Conservation (phyloP, 116 monocot genomes). For the Papilionanthe hybrid region DNA sequence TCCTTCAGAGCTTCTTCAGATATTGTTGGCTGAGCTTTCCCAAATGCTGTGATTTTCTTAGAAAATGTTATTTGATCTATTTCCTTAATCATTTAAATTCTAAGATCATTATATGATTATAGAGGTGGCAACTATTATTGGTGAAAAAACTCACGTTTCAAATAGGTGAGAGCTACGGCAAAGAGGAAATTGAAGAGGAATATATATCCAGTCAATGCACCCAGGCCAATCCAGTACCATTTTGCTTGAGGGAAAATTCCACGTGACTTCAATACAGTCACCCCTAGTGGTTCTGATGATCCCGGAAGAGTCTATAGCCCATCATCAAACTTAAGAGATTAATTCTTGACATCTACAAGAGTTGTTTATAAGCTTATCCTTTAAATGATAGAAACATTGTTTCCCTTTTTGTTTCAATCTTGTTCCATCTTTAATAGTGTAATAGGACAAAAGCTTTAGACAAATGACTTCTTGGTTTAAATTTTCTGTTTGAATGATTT, state of each 20-base stretch:
- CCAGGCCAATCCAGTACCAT: constrained; percentile 66
- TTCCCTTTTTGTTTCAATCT: too few species aligned
- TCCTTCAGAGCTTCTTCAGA: constrained; percentile 44
- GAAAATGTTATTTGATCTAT: not conserved
- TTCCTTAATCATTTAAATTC: not conserved
- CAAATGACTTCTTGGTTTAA: not conserved
- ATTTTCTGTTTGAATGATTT: not conserved
- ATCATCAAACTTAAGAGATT: not conserved
- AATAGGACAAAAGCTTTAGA: not conserved
- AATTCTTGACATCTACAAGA: not conserved
- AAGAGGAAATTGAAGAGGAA: constrained; percentile 46
- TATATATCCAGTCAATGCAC: constrained; percentile 40
- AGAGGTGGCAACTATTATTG: not conserved
- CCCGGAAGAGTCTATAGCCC: constrained; percentile 3
- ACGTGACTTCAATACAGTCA: constrained; percentile 20
- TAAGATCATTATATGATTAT: not conserved
- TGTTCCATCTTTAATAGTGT: too few species aligned
- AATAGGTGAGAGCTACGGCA: constrained; percentile 28
- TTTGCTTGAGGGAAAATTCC: constrained; percentile 41
- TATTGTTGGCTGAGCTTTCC: constrained; percentile 27
- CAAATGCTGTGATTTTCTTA: constrained; percentile 26
- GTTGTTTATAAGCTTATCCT: not conserved
- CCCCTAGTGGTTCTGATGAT: constrained; percentile 20
- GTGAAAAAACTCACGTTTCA: constrained; percentile 38
- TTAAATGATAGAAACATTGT: too few species aligned